Percentiles rank a stretch among this genome's conserved stretches.
Conservation (phyloP, 345 rosid species). For the Corchorus olitorius region DNA sequence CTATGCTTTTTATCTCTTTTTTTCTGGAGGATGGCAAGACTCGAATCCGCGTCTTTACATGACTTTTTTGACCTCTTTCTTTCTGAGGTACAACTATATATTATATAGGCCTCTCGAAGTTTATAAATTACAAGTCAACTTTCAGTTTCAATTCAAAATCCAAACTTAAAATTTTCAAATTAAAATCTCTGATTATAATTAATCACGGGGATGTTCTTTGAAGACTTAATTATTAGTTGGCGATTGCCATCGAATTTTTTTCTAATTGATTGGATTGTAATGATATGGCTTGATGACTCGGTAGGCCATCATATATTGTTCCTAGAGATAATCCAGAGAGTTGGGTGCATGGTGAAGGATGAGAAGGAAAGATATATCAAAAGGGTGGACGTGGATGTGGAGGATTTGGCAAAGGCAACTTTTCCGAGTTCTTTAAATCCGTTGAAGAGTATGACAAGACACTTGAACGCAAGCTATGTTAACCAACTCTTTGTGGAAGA, state of each 20-base stretch:
- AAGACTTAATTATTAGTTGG: too few species aligned
- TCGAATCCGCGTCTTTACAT: too few species aligned
- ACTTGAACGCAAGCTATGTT: conserved; percentile 54
- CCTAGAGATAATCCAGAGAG: conserved; percentile 84
- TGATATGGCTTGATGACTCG: neutral
- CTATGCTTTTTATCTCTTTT: neutral
- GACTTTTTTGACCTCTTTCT: too few species aligned
- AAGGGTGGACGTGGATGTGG: conserved; percentile 93
- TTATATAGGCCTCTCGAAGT: too few species aligned
- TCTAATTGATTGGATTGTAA: neutral
- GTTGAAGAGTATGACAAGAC: conserved; percentile 88
- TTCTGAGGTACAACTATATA: too few species aligned
- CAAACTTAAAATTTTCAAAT: too few species aligned
- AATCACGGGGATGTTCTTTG: too few species aligned
- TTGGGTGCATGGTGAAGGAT: conserved; percentile 76
- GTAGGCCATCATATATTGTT: conserved; percentile 76
- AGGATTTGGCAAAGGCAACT: conserved; percentile 91
- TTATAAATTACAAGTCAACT: too few species aligned
- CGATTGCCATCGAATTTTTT: too few species aligned
- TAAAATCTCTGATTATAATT: too few species aligned
- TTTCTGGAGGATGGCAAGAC: too few species aligned
- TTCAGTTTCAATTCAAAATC: too few species aligned
- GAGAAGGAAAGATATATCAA: conserved; percentile 66
- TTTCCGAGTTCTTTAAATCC: conserved; percentile 86
- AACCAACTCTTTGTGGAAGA: conserved; percentile 29